Evolutionary conservation across 352 stramenopile species (phyloP).

Genomic region (Globisporangium rhizosaccharum): DNA sequence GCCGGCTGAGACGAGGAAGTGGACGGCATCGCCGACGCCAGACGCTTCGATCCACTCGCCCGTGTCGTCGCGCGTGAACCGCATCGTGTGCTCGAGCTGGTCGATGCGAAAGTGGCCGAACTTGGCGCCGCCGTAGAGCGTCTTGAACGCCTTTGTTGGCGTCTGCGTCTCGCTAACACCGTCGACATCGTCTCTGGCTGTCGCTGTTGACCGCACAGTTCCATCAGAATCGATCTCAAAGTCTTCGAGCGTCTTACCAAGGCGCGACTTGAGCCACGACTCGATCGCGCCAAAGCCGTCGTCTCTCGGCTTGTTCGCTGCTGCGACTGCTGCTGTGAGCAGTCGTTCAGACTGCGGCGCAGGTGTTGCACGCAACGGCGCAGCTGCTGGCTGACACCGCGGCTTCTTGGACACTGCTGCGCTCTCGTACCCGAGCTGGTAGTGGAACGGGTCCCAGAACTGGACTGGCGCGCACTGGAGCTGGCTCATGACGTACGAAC

Average conservation of each 20-base stretch:
- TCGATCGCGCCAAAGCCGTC: constrained; percentile 18
- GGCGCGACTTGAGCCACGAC: constrained; percentile 48
- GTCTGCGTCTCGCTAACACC: neutral
- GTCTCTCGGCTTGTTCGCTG: constrained; percentile 8
- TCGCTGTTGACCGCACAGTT: neutral
- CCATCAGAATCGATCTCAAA: constrained; percentile 6
- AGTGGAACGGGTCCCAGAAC: constrained; percentile 55
- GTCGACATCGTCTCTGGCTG: neutral
- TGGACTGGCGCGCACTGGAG: constrained; percentile 30
- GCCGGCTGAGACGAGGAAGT: constrained; percentile 37
- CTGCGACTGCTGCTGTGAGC: constrained; percentile 1
- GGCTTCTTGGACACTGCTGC: constrained; percentile 38
- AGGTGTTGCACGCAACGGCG: neutral
- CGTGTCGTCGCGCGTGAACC: constrained; percentile 56
- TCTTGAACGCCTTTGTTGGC: constrained; percentile 18
- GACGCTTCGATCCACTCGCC: constrained; percentile 67
- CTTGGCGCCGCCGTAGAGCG: constrained; percentile 44
- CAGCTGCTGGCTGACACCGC: constrained; percentile 20
- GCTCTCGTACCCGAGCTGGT: constrained; percentile 56
- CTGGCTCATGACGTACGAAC: constrained; percentile 13
- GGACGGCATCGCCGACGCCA: constrained; percentile 34
- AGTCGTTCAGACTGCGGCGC: neutral
- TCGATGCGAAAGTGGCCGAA: constrained; percentile 68
- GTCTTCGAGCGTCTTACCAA: constrained; percentile 20
- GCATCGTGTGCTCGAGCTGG: constrained; percentile 44